Evolutionary conservation across 768 basidiomycete genomes (phyloP).

Genomic region (Xerocomellus intermedius): DNA sequence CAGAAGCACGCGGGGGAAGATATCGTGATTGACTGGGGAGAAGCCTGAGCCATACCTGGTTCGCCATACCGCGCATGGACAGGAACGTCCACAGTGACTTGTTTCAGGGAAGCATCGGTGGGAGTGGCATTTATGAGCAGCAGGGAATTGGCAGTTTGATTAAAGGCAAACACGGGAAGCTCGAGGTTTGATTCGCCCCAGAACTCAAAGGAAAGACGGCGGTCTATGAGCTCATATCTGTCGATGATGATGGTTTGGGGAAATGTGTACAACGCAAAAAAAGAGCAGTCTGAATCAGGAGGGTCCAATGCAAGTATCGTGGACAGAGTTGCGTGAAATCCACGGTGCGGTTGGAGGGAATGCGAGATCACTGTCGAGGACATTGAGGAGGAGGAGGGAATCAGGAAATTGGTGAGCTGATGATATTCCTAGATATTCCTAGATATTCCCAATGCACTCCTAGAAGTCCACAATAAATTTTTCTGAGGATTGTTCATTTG

Average conservation of each 20-base stretch:
- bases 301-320: conserved; percentile 18
- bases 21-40: conserved; percentile 23
- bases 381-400: no score
- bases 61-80: conserved; percentile 45
- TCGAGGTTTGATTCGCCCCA: conserved; percentile 43
- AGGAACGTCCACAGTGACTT: conserved; percentile 35
- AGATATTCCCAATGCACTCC: no score
- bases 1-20: conserved; percentile 32
- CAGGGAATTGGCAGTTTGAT: conserved; percentile 23
- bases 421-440: no score
- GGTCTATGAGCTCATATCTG: conserved; percentile 41
- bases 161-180: conserved; percentile 39
- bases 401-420: no score
- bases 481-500: no score
- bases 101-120: conserved; percentile 2
- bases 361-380: conserved; percentile 16
- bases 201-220: conserved; percentile 33
- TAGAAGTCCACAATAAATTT: no score
- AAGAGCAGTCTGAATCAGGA: conserved; percentile 18
- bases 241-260: conserved; percentile 44
- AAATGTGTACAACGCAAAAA: conserved; percentile 37
- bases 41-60: conserved; percentile 17
- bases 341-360: conserved; percentile 23
- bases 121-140: conserved; percentile 33
- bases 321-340: conserved; percentile 33